A percentile compares a stretch with the other conserved stretches of the same genome.
Conservation (phyloP, 1,139 yeast species). For the Suhomyces wounanorum region DNA sequence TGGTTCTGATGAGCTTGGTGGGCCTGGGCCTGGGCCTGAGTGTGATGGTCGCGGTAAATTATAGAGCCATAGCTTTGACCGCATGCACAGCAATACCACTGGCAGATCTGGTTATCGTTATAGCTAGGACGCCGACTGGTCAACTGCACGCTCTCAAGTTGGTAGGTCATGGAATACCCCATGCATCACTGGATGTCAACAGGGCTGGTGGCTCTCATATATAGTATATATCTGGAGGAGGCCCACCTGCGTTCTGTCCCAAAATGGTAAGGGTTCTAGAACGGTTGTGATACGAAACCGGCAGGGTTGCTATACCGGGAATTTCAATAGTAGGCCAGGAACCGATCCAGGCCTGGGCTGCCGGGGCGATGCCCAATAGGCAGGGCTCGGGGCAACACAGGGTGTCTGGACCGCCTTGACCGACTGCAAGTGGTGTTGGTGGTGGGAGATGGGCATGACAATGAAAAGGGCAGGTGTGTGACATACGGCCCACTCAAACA, state of each 20-base stretch:
- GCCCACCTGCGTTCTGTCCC: constrained; percentile 2
- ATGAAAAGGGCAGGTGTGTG: no score
- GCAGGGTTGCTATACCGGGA: constrained; percentile 11
- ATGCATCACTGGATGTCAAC: constrained; percentile 7
- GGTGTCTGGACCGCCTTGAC: background rate
- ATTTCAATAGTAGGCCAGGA: constrained; percentile 3
- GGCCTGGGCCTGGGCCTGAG: background rate
- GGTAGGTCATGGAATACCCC: constrained; percentile 8
- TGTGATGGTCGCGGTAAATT: constrained; percentile 24
- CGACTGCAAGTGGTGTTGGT: background rate
- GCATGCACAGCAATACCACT: constrained; percentile 57
- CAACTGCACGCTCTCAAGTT: constrained; percentile 7
- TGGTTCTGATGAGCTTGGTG: background rate
- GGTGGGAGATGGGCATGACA: no score
- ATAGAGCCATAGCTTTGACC: constrained; percentile 53
- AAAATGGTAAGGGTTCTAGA: constrained; percentile 10
- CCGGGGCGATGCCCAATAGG: background rate
- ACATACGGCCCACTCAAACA: no score
- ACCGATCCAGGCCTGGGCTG: constrained; percentile 2
- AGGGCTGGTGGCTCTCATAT: constrained; percentile 4
- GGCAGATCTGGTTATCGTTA: constrained; percentile 42
- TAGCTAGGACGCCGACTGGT: constrained; percentile 3
- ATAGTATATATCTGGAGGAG: constrained; percentile 1
- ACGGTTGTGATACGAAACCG: constrained; percentile 5
- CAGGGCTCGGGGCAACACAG: background rate